Percentiles rank a stretch among this genome's conserved stretches.
Evolutionary conservation across 2,329 filamentous ascomycete species (phyloP).

Genomic region (Pseudocercospora macadamiae): DNA sequence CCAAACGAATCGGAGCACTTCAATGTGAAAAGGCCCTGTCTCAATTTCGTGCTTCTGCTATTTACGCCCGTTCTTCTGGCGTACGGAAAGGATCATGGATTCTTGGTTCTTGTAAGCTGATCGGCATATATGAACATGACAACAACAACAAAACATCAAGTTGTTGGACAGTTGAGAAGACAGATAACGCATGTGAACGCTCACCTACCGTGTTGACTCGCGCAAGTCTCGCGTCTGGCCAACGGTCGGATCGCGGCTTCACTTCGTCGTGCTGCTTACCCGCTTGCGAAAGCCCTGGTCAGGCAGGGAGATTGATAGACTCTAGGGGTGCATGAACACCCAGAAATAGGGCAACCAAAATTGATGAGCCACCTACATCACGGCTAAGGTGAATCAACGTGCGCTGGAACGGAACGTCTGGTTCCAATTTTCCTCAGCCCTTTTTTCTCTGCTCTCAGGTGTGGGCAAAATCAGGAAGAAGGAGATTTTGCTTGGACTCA

Average conservation of each 20-base stretch:
- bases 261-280: not conserved
- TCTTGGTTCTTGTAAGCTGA: not conserved
- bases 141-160: not conserved
- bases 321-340: slow-evolving; percentile 12
- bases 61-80: slow-evolving; percentile 1
- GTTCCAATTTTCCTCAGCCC: not conserved
- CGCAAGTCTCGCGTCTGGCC: not conserved
- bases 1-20: slow-evolving; percentile 3
- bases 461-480: not conserved
- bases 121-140: not conserved
- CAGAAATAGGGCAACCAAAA: not conserved
- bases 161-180: not conserved
- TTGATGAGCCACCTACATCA: slow-evolving; percentile 3
- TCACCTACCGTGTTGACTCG: not conserved
- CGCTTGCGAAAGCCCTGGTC: slow-evolving; percentile 4
- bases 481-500: slow-evolving; percentile 18
- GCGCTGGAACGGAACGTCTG: not conserved
- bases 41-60: not conserved
- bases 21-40: not conserved
- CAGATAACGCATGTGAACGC: not conserved
- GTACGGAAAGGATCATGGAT: slow-evolving; percentile 1
- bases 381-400: not conserved
- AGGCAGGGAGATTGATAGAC: slow-evolving; percentile 2
- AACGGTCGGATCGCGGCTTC: slow-evolving; percentile 2
- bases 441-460: not conserved